phyloP scores from a whole-genome alignment of 1,139 yeast species.

The Williopsis jadinii region DNA sequence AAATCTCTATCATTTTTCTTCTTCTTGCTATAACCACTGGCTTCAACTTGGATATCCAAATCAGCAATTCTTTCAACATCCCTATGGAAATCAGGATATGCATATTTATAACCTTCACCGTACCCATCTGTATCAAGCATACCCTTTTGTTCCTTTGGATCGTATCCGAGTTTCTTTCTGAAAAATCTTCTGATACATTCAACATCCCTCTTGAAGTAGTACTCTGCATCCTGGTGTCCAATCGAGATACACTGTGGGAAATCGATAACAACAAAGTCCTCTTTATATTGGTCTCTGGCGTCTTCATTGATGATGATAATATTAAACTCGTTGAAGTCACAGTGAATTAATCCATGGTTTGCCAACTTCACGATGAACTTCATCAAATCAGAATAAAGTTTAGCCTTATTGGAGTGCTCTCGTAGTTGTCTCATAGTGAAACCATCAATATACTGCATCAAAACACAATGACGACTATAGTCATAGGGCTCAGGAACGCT shows the following conservation, averaged over 20 bases:
- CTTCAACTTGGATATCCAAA: slow-evolving; percentile 78
- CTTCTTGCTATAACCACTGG: slow-evolving; percentile 85
- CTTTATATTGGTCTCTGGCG: slow-evolving; percentile 43
- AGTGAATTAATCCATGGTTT: slow-evolving; percentile 85
- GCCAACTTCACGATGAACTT: slow-evolving; percentile 76
- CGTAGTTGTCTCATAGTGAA: slow-evolving; percentile 80
- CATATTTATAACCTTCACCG: slow-evolving; percentile 72
- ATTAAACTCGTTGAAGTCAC: slow-evolving; percentile 96
- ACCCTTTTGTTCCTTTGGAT: slow-evolving; percentile 53
- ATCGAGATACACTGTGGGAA: slow-evolving; percentile 97
- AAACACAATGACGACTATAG: slow-evolving; percentile 82
- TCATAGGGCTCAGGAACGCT: slow-evolving; percentile 86
- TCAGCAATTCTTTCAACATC: slow-evolving; percentile 65
- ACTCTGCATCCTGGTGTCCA: slow-evolving; percentile 82
- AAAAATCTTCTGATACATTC: slow-evolving; percentile 83
- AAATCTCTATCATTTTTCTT: slow-evolving; percentile 56
- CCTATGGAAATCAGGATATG: slow-evolving; percentile 72
- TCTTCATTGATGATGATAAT: slow-evolving; percentile 72
- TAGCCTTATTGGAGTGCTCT: slow-evolving; percentile 59
- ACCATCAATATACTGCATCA: slow-evolving; percentile 90
- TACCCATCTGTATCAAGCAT: slow-evolving; percentile 74
- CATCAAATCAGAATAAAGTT: slow-evolving; percentile 81
- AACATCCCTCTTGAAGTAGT: slow-evolving; percentile 86
- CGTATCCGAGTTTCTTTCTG: slow-evolving; percentile 67
- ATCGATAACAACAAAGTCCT: slow-evolving; percentile 83